A percentile compares a stretch with the other conserved stretches of the same genome.
phyloP scores from a whole-genome alignment of 2,329 filamentous ascomycete species.

The Byssoonygena ceratinophila region DNA sequence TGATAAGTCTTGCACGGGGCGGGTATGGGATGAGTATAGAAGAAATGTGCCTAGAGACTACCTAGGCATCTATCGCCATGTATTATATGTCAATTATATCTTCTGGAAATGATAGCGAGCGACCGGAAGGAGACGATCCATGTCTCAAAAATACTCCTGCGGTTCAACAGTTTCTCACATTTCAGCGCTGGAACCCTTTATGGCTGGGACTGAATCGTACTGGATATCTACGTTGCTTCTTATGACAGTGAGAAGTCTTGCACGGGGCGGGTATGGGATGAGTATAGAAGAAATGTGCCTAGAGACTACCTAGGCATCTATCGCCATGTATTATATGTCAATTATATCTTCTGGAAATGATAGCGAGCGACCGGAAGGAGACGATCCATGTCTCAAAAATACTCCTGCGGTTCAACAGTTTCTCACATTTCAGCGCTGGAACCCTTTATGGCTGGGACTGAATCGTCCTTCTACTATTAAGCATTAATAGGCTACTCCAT shows the following conservation, averaged over 20 bases:
- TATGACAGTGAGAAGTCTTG: no score
- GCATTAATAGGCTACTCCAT: background rate
- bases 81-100: constrained; percentile 3
- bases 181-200: no score
- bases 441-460: no score
- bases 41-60: background rate
- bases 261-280: no score
- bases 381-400: background rate
- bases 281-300: background rate
- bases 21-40: background rate
- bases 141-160: no score
- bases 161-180: no score
- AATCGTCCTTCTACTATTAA: background rate
- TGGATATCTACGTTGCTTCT: background rate
- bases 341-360: constrained; percentile 1
- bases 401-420: no score
- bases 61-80: background rate
- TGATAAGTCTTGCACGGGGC: no score
- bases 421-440: no score
- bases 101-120: constrained; percentile 2
- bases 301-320: background rate
- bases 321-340: background rate
- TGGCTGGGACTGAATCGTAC: no score
- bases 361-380: background rate
- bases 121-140: background rate